Base-by-base conservation (phyloP, 805 yeast genomes). In the Torulaspora quercuum region DNA sequence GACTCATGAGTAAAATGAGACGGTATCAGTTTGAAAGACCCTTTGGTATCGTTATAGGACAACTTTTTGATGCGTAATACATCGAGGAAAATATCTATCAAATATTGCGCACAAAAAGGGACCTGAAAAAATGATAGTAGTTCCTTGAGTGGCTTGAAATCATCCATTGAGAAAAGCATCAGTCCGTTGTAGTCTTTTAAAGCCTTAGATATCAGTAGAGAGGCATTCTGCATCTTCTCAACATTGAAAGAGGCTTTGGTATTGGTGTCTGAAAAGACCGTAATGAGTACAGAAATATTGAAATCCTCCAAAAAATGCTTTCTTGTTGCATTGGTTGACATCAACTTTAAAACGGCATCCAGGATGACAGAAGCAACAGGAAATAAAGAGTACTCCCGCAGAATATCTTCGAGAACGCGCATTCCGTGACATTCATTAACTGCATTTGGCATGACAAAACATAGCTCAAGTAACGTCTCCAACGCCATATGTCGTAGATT, bases 131-230 rank as follows among this genome's bases (percentile, higher is more conserved):
- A 80, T 27, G 69, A 60, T 2, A 89, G 61, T 18, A 89, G 62
- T 35, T 76, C 75, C 26, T 63, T 65, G 14, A 89, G 53, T 7
- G 80, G 71, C 37, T 65, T 63, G 44, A 76, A 80, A 41, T 76
- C 63, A 45, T 79, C 67, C 38, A 73, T 68, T 1, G 82, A 71
- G 48, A 80, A 74, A 10, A 81, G 74, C 42, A 80, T 70, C 7
- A 88, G 52, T 0, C 98, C 99, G 8, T 82, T 69, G 77, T 90
- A 81, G 21, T 78, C 70, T 43, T 85, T 82, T 32, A 90, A 60
- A 15, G 85, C 63, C 3, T 73, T 56, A 0, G 82, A 63, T 2
- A 90, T 57, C 6, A 86, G 66, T 27, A 73, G 69, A 0, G 88
- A 75, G 9, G 77, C 65, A 41, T 70, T 73, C 39, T 80, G 82